Evolutionary conservation across 2,329 filamentous ascomycete species (phyloP).

Genomic region (Diaporthe velutina): DNA sequence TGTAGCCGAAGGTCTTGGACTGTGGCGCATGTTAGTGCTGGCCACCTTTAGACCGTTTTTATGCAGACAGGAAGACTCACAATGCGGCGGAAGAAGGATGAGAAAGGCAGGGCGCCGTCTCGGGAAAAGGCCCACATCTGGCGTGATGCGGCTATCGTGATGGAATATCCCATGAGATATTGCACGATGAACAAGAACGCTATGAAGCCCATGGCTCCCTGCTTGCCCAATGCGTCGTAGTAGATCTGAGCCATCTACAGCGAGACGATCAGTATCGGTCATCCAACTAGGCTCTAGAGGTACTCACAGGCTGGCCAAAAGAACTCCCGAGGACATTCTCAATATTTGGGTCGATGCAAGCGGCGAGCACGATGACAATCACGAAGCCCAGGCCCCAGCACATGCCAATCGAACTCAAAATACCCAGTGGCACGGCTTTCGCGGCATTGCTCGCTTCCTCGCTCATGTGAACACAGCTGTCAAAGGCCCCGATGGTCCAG

Average conservation of each 20-base stretch:
- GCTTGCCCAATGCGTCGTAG: slow-evolving; percentile 71
- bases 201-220: slow-evolving; percentile 70
- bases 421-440: slow-evolving; percentile 70
- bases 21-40: slow-evolving; percentile 26
- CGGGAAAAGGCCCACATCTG: slow-evolving; percentile 75
- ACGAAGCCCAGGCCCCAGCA: slow-evolving; percentile 68
- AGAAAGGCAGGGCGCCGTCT: slow-evolving; percentile 73
- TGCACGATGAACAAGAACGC: slow-evolving; percentile 70
- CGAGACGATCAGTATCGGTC: neutral
- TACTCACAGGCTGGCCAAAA: slow-evolving; percentile 71
- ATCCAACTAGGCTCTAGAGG: slow-evolving; percentile 43
- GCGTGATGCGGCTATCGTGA: slow-evolving; percentile 69
- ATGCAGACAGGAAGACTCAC: slow-evolving; percentile 35
- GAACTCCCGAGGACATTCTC: slow-evolving; percentile 59
- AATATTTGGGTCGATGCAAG: slow-evolving; percentile 67
- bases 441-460: slow-evolving; percentile 73
- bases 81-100: slow-evolving; percentile 67
- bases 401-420: slow-evolving; percentile 68
- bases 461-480: slow-evolving; percentile 65
- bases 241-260: slow-evolving; percentile 62
- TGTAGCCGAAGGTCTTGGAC: slow-evolving; percentile 66
- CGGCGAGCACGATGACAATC: slow-evolving; percentile 68
- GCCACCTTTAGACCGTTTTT: neutral
- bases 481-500: slow-evolving; percentile 71
- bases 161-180: slow-evolving; percentile 71